Conservation (phyloP, 305 asterid species). For the Solanum hybrid region DNA sequence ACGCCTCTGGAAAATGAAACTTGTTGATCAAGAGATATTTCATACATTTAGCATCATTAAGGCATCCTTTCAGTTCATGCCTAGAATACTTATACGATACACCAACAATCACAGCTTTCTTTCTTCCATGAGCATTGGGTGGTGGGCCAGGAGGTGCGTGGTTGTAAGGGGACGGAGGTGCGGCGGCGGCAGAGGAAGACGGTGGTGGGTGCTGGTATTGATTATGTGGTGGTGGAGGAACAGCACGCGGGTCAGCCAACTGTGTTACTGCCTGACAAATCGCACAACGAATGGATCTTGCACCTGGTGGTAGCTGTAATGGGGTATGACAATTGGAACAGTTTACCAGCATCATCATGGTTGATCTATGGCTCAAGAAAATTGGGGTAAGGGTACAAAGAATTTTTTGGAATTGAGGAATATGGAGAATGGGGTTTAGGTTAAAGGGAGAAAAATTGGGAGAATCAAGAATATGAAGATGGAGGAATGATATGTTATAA, state of each 20-base stretch:
- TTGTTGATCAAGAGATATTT: slow-evolving; percentile 56
- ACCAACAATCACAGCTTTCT: slow-evolving; percentile 89
- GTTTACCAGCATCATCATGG: slow-evolving; percentile 63
- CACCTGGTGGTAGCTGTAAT: slow-evolving; percentile 80
- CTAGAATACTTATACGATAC: slow-evolving; percentile 67
- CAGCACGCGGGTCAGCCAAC: slow-evolving; percentile 60
- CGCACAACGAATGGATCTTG: slow-evolving; percentile 85
- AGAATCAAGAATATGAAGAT: background rate
- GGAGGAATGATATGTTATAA: background rate
- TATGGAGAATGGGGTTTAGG: background rate
- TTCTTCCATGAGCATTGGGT: slow-evolving; percentile 69
- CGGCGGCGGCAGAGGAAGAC: background rate
- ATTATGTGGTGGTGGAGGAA: slow-evolving; percentile 23
- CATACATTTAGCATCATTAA: slow-evolving; percentile 96
- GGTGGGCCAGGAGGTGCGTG: slow-evolving; percentile 74
- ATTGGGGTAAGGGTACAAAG: background rate
- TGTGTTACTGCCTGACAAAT: slow-evolving; percentile 71
- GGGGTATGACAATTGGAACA: slow-evolving; percentile 75
- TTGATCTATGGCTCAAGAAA: slow-evolving; percentile 4
- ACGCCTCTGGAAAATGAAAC: slow-evolving; percentile 80
- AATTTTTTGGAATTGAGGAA: background rate
- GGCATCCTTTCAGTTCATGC: slow-evolving; percentile 88
- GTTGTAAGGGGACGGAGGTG: slow-evolving; percentile 52
- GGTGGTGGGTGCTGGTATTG: slow-evolving; percentile 6
- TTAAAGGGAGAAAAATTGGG: background rate